A percentile compares a stretch with the other conserved stretches of the same genome.
phyloP scores from a whole-genome alignment of 305 asterid species.

The Nicotiana rustica region DNA sequence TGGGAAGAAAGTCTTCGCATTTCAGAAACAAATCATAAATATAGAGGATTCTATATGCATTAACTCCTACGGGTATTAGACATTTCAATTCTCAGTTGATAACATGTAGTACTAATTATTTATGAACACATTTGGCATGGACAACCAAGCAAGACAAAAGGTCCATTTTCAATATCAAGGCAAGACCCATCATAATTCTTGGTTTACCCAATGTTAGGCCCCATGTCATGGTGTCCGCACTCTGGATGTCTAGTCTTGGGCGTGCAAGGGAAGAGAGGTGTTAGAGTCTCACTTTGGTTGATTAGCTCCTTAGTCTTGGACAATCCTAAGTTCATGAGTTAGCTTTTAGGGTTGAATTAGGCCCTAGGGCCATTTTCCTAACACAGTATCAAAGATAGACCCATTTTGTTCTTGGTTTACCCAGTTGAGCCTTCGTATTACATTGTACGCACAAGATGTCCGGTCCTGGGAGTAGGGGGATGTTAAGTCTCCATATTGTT shows the following conservation, averaged over 20 bases:
- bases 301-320: not conserved
- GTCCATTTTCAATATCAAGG: not conserved
- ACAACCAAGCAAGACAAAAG: not conserved
- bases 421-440: not conserved
- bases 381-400: not conserved
- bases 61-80: not conserved
- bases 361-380: not conserved
- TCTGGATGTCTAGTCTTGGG: not conserved
- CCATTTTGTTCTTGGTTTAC: not conserved
- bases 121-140: constrained; percentile 5
- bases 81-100: constrained; percentile 12
- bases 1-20: not conserved
- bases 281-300: not conserved
- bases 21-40: constrained; percentile 18
- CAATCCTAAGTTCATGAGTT: not conserved
- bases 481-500: constrained; percentile 1
- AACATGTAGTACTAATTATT: not conserved
- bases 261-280: not conserved
- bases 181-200: not conserved
- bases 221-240: not conserved
- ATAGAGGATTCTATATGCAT: not conserved
- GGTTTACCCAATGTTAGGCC: not conserved
- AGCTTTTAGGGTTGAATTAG: not conserved
- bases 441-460: not conserved
- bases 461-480: not conserved